Evolutionary conservation across 306 rosid species (phyloP).

Genomic region (Spatholobus suberectus): DNA sequence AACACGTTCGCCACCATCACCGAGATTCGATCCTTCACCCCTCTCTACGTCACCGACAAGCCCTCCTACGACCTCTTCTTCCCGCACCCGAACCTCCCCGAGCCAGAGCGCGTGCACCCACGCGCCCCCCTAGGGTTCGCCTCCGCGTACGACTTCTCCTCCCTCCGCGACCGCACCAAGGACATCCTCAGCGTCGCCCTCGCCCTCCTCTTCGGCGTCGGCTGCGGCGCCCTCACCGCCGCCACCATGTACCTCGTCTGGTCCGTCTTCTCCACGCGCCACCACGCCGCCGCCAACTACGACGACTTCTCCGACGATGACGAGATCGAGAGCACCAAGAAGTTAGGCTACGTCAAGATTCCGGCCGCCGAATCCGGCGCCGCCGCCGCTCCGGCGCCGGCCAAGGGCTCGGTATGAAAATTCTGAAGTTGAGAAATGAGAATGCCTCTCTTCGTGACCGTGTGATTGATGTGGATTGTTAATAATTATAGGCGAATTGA

Average conservation of each 20-base stretch:
- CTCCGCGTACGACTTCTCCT: constrained; percentile 63
- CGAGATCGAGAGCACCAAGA: constrained; percentile 60
- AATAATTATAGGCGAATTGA: constrained; percentile 41
- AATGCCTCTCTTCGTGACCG: not conserved
- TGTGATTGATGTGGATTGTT: constrained; percentile 43
- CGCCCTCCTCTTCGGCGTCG: constrained; percentile 89
- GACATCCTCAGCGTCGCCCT: constrained; percentile 92
- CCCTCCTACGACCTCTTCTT: constrained; percentile 42
- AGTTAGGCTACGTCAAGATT: constrained; percentile 73
- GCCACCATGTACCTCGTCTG: constrained; percentile 88
- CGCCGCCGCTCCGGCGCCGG: constrained; percentile 38
- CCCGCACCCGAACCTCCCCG: not conserved
- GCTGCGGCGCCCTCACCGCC: constrained; percentile 88
- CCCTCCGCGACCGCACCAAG: constrained; percentile 89
- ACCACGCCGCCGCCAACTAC: constrained; percentile 38
- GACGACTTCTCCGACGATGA: constrained; percentile 48
- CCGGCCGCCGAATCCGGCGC: constrained; percentile 40
- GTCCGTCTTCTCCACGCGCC: constrained; percentile 65
- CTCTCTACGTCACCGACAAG: constrained; percentile 30
- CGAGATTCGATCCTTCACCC: constrained; percentile 52
- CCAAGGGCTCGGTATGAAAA: constrained; percentile 50
- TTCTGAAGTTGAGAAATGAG: not conserved
- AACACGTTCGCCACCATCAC: constrained; percentile 57
- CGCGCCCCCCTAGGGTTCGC: constrained; percentile 48
- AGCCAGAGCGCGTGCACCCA: not conserved